Base-by-base conservation (phyloP, 1,139 yeast genomes). In the Yamadazyma spencermartinsiae region DNA sequence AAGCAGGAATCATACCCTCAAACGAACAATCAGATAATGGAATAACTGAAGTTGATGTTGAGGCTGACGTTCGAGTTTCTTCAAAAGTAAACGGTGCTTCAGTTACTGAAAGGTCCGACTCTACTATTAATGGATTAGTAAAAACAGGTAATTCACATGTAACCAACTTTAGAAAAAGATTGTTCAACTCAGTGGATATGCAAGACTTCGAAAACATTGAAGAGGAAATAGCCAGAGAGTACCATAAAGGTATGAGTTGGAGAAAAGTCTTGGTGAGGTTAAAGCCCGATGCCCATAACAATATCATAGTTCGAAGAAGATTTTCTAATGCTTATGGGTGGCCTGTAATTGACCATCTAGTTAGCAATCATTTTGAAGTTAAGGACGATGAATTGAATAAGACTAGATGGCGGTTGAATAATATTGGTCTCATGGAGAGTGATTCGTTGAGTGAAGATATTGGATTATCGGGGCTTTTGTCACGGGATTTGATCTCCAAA, bases 291-390 rank as follows among this genome's bases (percentile, higher is more conserved):
- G 96, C 99, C 0, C 99, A 92, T 55, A 92, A 92, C 56, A 94
- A 90, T 53, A 90, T 92, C 35, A 73, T 87, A 24, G 98, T 92
- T 1, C 68, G 99, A 46, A 71, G 99, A 51, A 66, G 90, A 44
- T 92, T 87, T 67, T 82, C 95, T 9, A 92, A 92, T 65, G 95
- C 97, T 0, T 89, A 85, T 62, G 99, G 99, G 1, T 90, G 98
- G 96, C 89, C 87, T 0, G 96, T 89, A 0, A 73, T 92, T 25
- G 86, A 85, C 37, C 97, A 92, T 60, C 53, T 92, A 46, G 86
- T 85, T 18, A 48, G 54, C 9, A 52, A 52, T 31, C 70, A 64
- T 50, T 64, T 64, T 42, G 36, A 35, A 6, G 50, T 34, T 11
- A 51, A 49, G 10, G 36, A 33, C 13, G 43, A 43, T 12, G 33